Conservation (phyloP, 352 stramenopile species). For the Phytophthora brassicae region DNA sequence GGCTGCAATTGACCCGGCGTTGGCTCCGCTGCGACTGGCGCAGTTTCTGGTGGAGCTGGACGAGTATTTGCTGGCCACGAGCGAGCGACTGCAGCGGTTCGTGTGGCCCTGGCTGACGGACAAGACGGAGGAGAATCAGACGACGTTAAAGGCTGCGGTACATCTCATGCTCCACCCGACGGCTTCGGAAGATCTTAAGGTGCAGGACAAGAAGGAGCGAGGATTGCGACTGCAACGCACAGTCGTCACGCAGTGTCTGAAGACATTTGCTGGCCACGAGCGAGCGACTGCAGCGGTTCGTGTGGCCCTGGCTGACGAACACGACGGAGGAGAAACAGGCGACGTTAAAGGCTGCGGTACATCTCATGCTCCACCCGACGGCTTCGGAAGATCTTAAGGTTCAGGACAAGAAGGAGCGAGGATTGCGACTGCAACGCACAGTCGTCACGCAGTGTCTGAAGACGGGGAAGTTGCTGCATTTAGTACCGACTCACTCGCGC, state of each 20-base stretch:
- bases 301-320: constrained; percentile 58
- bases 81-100: constrained; percentile 44
- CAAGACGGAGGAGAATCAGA: constrained; percentile 7
- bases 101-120: constrained; percentile 59
- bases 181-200: constrained; percentile 16
- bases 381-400: constrained; percentile 16
- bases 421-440: constrained; percentile 41
- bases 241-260: constrained; percentile 45
- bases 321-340: constrained; percentile 8
- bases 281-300: constrained; percentile 42
- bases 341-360: constrained; percentile 33
- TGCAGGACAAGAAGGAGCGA: constrained; percentile 32
- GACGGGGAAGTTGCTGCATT: constrained; percentile 38
- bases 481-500: constrained; percentile 34
- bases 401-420: constrained; percentile 34
- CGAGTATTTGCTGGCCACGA: constrained; percentile 31
- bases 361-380: constrained; percentile 45
- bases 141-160: constrained; percentile 31
- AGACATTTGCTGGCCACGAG: constrained; percentile 34
- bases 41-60: constrained; percentile 64
- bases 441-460: constrained; percentile 46
- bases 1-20: constrained; percentile 3
- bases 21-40: constrained; percentile 41
- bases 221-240: constrained; percentile 43
- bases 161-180: constrained; percentile 46